phyloP scores from a whole-genome alignment of 2,329 filamentous ascomycete genomes.

The Hymenoscyphus fructigenus region DNA sequence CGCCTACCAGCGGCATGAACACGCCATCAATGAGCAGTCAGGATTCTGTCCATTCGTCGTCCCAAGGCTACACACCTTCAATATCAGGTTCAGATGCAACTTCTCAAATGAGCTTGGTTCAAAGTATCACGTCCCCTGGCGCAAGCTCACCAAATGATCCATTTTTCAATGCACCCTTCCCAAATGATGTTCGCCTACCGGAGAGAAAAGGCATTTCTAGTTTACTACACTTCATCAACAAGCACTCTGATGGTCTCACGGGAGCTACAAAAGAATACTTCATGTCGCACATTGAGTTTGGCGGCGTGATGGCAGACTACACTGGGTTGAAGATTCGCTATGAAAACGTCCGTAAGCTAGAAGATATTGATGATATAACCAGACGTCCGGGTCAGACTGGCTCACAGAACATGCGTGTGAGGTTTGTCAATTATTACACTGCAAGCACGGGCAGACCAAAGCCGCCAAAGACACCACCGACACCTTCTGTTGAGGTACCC shows the following conservation, averaged over 20 bases:
- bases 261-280: conserved; percentile 72
- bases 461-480: conserved; percentile 38
- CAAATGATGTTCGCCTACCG: conserved; percentile 69
- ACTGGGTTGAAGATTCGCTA: conserved; percentile 69
- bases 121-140: conserved; percentile 30
- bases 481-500: conserved; percentile 13
- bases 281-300: conserved; percentile 80
- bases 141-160: conserved; percentile 46
- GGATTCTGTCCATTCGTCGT: conserved; percentile 18
- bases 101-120: conserved; percentile 26
- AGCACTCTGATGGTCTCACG: conserved; percentile 69
- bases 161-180: conserved; percentile 73
- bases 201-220: conserved; percentile 68
- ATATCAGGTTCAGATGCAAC: conserved; percentile 22
- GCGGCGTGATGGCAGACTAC: conserved; percentile 76
- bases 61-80: conserved; percentile 25
- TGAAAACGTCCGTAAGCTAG: conserved; percentile 64
- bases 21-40: conserved; percentile 23
- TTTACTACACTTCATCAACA: conserved; percentile 74
- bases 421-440: conserved; percentile 90
- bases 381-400: conserved; percentile 26
- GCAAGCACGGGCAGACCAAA: conserved; percentile 74
- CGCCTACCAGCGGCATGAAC: conserved; percentile 19
- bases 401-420: conserved; percentile 50
- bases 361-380: conserved; percentile 63